Conservation (phyloP, 2,329 filamentous ascomycete genomes). For the Thyridium curvatum region DNA sequence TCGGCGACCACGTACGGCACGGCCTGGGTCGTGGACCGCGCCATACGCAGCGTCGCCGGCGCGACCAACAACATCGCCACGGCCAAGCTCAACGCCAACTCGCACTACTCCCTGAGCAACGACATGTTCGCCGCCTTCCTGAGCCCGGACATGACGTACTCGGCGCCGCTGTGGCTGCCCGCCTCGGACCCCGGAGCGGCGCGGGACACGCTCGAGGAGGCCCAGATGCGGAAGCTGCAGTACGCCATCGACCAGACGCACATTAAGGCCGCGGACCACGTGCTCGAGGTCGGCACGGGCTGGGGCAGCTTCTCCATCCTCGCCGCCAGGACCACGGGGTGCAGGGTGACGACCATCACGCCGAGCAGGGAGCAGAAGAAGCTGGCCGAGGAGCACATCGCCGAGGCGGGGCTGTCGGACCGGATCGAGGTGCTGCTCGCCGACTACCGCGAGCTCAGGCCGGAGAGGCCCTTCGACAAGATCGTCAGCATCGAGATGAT, state of each 20-base stretch:
- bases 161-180: constrained; percentile 8
- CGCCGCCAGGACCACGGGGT: constrained; percentile 5
- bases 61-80: constrained; percentile 3
- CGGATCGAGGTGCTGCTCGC: constrained; percentile 5
- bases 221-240: constrained; percentile 6
- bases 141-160: constrained; percentile 10
- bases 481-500: constrained; percentile 11
- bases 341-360: constrained; percentile 8
- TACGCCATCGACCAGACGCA: constrained; percentile 5
- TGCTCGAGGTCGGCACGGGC: constrained; percentile 9
- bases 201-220: constrained; percentile 7
- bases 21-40: neutral
- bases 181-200: constrained; percentile 1
- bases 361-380: constrained; percentile 6
- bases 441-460: constrained; percentile 7
- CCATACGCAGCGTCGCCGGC: neutral
- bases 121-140: constrained; percentile 7
- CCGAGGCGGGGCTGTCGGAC: constrained; percentile 1
- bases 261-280: constrained; percentile 4
- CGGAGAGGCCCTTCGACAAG: constrained; percentile 4
- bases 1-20: constrained; percentile 1
- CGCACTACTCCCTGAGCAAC: constrained; percentile 7
- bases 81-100: constrained; percentile 2
- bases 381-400: constrained; percentile 6
- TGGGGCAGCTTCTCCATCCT: constrained; percentile 9